Conservation (phyloP, 1,284 basidiomycete species). For the Marasmius sp. region DNA sequence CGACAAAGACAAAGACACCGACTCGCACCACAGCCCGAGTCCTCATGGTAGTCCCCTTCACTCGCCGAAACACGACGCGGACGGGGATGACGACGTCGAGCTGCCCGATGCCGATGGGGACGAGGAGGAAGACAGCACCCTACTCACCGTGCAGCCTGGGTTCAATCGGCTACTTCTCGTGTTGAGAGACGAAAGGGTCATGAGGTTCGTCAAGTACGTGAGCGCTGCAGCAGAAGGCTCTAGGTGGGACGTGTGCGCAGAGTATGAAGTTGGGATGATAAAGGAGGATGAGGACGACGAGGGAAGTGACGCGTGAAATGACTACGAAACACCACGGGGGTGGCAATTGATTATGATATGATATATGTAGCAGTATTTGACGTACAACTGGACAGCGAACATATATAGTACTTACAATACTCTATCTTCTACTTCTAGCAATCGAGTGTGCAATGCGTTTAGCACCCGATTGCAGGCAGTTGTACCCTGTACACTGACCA, state of each 20-base stretch:
- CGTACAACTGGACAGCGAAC: no score
- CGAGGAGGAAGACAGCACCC: conserved; percentile 79
- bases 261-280: conserved; percentile 83
- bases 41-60: background rate
- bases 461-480: no score
- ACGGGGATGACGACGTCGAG: conserved; percentile 31
- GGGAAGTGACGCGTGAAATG: background rate
- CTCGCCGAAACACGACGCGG: conserved; percentile 5
- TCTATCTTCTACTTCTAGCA: no score
- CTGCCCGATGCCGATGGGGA: conserved; percentile 46
- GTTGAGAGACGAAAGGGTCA: conserved; percentile 89
- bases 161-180: conserved; percentile 93
- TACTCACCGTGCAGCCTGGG: conserved; percentile 86
- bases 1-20: conserved; percentile 18
- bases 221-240: conserved; percentile 83
- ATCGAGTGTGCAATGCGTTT: no score
- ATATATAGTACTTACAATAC: no score
- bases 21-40: background rate
- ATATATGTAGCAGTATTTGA: no score
- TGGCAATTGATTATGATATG: no score
- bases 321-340: no score
- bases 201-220: conserved; percentile 95
- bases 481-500: no score
- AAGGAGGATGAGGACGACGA: conserved; percentile 48
- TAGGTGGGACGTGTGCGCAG: conserved; percentile 87